A percentile compares a stretch with the other conserved stretches of the same genome.
Conservation (phyloP, 2,329 filamentous ascomycete genomes). For the Tolypocladium album region DNA sequence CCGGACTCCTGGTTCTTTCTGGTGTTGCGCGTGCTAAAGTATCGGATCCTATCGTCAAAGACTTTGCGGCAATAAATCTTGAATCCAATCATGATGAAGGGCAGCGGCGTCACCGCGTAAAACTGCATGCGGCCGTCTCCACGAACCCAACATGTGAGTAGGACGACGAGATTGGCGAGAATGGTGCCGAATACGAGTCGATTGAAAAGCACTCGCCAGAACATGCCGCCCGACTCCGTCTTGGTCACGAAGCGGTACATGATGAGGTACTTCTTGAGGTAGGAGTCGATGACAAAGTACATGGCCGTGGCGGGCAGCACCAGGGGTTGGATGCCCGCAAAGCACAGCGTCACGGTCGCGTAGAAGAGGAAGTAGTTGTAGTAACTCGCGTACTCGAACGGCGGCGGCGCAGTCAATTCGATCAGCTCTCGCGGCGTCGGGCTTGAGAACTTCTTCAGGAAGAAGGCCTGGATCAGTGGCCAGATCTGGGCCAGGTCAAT, state of each 20-base stretch:
- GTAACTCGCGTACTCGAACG: conserved; percentile 92
- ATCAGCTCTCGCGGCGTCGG: conserved; percentile 89
- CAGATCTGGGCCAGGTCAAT: conserved; percentile 86
- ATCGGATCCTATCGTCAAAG: conserved; percentile 74
- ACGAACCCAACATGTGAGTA: conserved; percentile 62
- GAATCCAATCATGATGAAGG: conserved; percentile 69
- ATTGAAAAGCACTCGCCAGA: conserved; percentile 88
- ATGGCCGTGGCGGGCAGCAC: conserved; percentile 77
- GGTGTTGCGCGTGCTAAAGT: conserved; percentile 59
- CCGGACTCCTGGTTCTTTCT: conserved; percentile 32
- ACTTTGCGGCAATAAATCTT: conserved; percentile 70
- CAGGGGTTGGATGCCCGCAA: conserved; percentile 75
- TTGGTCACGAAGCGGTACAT: conserved; percentile 96
- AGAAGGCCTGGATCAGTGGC: conserved; percentile 74
- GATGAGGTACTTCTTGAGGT: conserved; percentile 89
- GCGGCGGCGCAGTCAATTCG: conserved; percentile 80
- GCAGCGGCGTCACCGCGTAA: conserved; percentile 60
- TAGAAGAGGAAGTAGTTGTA: conserved; percentile 99
- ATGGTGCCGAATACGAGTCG: conserved; percentile 77
- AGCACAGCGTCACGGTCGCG: conserved; percentile 77
- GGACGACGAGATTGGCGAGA: conserved; percentile 68
- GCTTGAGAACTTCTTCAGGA: conserved; percentile 71
- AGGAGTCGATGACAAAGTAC: conserved; percentile 81
- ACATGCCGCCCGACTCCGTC: conserved; percentile 86
- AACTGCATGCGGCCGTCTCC: conserved; percentile 52